Conservation (phyloP, 495 filamentous ascomycete species). For the Oidiodendron maius region DNA sequence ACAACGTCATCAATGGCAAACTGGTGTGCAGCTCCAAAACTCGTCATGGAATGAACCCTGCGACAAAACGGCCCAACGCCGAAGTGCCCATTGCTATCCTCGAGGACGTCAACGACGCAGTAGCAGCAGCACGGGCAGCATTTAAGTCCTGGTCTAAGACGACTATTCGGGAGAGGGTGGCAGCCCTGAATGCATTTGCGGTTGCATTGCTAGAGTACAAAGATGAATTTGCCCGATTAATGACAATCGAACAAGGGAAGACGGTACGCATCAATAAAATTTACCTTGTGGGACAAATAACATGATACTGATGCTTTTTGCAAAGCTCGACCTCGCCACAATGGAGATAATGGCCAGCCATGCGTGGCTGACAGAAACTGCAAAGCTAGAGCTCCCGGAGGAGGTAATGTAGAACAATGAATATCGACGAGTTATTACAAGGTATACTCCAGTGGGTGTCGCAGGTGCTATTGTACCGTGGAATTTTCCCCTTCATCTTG, state of each 20-base stretch:
- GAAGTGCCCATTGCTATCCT: slow-evolving; percentile 44
- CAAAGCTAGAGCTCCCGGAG: not conserved
- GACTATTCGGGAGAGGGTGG: slow-evolving; percentile 42
- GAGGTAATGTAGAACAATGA: too few relatives aligned
- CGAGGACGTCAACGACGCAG: slow-evolving; percentile 49
- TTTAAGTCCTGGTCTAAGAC: slow-evolving; percentile 47
- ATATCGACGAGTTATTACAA: too few relatives aligned
- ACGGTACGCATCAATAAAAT: too few relatives aligned
- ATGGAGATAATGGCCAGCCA: not conserved
- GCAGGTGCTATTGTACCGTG: too few relatives aligned
- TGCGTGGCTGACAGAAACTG: not conserved
- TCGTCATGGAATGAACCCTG: slow-evolving; percentile 44
- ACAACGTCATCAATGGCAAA: slow-evolving; percentile 45
- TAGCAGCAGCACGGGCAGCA: slow-evolving; percentile 38
- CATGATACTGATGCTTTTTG: too few relatives aligned
- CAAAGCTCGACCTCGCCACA: not conserved
- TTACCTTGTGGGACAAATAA: too few relatives aligned
- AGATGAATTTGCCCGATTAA: slow-evolving; percentile 39
- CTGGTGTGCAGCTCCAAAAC: slow-evolving; percentile 24
- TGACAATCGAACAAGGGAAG: slow-evolving; percentile 54
- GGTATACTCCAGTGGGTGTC: too few relatives aligned
- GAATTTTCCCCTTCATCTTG: too few relatives aligned
- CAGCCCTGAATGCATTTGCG: slow-evolving; percentile 34
- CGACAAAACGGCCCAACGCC: slow-evolving; percentile 33
- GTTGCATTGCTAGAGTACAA: slow-evolving; percentile 37